Percentiles rank a stretch among this genome's conserved stretches.
Evolutionary conservation across 2,329 filamentous ascomycete genomes (phyloP).

Genomic region (Aspergillus sp.): DNA sequence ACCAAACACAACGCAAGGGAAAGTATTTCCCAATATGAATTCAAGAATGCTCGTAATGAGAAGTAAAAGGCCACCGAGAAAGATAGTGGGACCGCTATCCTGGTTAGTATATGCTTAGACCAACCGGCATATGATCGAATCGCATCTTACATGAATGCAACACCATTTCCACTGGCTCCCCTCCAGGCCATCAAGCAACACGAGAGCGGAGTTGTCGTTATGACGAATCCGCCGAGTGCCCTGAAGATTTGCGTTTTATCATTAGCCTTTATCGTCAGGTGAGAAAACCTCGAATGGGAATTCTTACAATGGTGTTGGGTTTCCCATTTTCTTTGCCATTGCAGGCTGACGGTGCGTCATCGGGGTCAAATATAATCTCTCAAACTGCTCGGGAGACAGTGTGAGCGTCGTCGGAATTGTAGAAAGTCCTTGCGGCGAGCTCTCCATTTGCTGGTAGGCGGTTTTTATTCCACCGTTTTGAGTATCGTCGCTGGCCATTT

Average conservation of each 20-base stretch:
- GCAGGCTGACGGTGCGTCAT: constrained; percentile 26
- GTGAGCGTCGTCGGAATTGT: constrained; percentile 19
- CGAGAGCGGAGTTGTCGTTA: constrained; percentile 19
- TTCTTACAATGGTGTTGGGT: constrained; percentile 29
- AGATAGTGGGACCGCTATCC: constrained; percentile 45
- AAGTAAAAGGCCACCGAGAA: constrained; percentile 53
- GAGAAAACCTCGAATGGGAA: too few relatives aligned
- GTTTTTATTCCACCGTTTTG: constrained; percentile 6
- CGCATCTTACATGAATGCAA: constrained; percentile 18
- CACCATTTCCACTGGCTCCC: constrained; percentile 18
- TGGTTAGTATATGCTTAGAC: background rate
- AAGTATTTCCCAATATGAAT: constrained; percentile 56
- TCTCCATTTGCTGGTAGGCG: constrained; percentile 4
- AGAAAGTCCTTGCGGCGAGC: constrained; percentile 2
- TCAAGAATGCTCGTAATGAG: constrained; percentile 51
- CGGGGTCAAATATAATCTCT: constrained; percentile 29
- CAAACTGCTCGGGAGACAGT: constrained; percentile 29
- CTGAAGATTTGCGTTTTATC: background rate
- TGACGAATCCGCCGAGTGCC: constrained; percentile 20
- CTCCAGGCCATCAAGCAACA: constrained; percentile 24
- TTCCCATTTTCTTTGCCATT: constrained; percentile 24
- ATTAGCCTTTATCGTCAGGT: constrained; percentile 1
- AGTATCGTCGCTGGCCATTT: constrained; percentile 4
- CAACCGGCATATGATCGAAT: constrained; percentile 2
- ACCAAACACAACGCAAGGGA: constrained; percentile 55